These are phyloP conservation scores for Fulvia fulva DNA, from an alignment of 2,329 filamentous ascomycete genomes.

Conservation along the genomic window DNA sequence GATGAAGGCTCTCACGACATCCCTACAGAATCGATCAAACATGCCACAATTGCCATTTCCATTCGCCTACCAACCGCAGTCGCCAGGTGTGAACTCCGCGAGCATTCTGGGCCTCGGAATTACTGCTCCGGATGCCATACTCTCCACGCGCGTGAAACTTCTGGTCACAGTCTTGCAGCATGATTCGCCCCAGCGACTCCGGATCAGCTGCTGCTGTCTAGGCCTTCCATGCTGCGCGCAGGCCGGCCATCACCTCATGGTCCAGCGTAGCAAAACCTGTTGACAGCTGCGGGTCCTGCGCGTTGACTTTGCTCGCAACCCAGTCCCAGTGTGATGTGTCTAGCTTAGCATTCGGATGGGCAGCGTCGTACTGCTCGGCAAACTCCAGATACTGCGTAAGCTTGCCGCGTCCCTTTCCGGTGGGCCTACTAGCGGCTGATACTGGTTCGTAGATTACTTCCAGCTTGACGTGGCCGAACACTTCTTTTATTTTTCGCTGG, in stretches of 20 bases:
- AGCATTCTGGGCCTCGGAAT: no score
- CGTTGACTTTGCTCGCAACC: constrained; percentile 5
- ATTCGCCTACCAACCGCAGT: no score
- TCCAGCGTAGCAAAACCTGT: neutral
- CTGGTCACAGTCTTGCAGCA: no score
- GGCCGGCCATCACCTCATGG: neutral
- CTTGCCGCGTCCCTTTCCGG: constrained; percentile 9
- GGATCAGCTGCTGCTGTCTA: neutral
- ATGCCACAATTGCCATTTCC: no score
- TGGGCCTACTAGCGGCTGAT: constrained; percentile 10
- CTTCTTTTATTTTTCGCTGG: neutral
- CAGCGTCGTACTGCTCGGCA: constrained; percentile 4
- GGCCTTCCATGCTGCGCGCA: neutral
- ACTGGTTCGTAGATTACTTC: constrained; percentile 3
- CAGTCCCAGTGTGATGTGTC: constrained; percentile 16
- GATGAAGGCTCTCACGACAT: no score
- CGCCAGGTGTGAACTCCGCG: no score
- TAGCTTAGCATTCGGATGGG: constrained; percentile 7
- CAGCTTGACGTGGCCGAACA: constrained; percentile 6
- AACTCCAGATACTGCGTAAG: constrained; percentile 15
- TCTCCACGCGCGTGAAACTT: no score
- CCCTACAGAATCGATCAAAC: no score
- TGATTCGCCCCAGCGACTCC: no score
- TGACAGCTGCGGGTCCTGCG: neutral
- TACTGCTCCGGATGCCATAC: no score